A percentile compares a stretch with the other conserved stretches of the same genome.
Evolutionary conservation across 208 protist genomes (phyloP).

Genomic region (Crithidia expoeki): DNA sequence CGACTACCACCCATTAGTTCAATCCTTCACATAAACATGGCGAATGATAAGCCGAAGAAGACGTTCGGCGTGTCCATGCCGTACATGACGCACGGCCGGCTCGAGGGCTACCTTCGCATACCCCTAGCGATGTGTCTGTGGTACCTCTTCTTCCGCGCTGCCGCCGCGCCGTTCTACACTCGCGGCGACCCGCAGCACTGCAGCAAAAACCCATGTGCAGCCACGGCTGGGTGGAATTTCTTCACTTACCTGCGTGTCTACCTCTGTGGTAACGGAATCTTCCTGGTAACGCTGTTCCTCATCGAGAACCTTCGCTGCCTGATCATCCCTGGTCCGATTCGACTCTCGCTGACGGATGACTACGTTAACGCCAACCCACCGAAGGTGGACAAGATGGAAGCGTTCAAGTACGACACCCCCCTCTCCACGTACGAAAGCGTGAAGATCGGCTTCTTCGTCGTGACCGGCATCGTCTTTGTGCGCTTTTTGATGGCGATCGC

Average conservation of each 20-base stretch:
- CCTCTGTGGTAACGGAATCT: slow-evolving; percentile 26
- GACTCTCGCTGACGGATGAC: slow-evolving; percentile 58
- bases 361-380: slow-evolving; percentile 64
- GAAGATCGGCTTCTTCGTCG: slow-evolving; percentile 71
- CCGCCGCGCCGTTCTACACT: slow-evolving; percentile 15
- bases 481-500: slow-evolving; percentile 38
- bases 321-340: slow-evolving; percentile 37
- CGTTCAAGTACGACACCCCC: slow-evolving; percentile 82
- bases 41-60: neutral
- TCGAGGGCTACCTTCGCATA: slow-evolving; percentile 30
- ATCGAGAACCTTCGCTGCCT: slow-evolving; percentile 52
- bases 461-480: slow-evolving; percentile 70
- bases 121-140: slow-evolving; percentile 22
- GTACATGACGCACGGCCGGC: slow-evolving; percentile 15
- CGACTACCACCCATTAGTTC: neutral
- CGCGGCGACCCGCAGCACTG: neutral
- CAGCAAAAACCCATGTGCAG: neutral
- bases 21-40: neutral
- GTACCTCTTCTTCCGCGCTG: slow-evolving; percentile 22
- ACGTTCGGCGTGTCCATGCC: slow-evolving; percentile 16
- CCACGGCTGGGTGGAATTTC: slow-evolving; percentile 4
- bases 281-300: slow-evolving; percentile 30
- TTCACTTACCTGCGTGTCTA: slow-evolving; percentile 21
- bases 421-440: slow-evolving; percentile 64
- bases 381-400: slow-evolving; percentile 54